Evolutionary conservation across 768 basidiomycete genomes (phyloP), one percentile per base, ranked within the genome.

Genomic region (Pleurotus sapidus): DNA sequence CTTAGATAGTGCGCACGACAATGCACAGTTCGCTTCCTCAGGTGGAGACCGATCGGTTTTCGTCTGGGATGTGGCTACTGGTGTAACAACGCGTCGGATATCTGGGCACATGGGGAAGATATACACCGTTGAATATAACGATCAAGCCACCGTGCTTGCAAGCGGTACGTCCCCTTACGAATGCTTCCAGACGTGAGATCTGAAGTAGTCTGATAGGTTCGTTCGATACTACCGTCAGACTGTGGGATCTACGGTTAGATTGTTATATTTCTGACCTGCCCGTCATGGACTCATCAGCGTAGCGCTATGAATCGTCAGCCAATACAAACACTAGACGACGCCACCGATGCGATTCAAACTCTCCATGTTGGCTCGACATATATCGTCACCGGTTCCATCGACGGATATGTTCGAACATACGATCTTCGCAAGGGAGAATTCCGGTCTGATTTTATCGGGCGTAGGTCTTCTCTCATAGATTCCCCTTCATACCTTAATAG

Each of bases 41-140:
- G 96, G 96, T 30, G 96, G 96, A 5, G 96, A 99, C 71, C 86
- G 93, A 60, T 87, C 88, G 50, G 87, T 97, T 1, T 97, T 97
- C 63, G 72, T 97, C 20, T 98, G 96, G 96, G 97, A 99, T 67
- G 97, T 99, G 8, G 84, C 88, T 15, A 84, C 89, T 30, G 96
- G 93, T 11, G 81, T 84, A 46, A 93, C 95, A 1, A 86, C 87
- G 42, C 80, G 94, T 40, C 80, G 95, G 56, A 78, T 97, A 59
- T 73, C 90, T 15, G 97, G 94, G 0, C 97, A 99, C 70, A 83
- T 92, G 79, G 84, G 92, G 15, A 95, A 93, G 68, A 89, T 98
- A 49, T 87, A 95, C 72, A 80, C 82, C 5, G 95, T 98, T 5
- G 92, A 91, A 59, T 93, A 98, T 75, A 95, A 94, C 64, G 78